Evolutionary conservation across 2,329 filamentous ascomycete genomes (phyloP), one percentile per base, ranked within the genome.

Genomic region (Neophaeococcomyces aloes): DNA sequence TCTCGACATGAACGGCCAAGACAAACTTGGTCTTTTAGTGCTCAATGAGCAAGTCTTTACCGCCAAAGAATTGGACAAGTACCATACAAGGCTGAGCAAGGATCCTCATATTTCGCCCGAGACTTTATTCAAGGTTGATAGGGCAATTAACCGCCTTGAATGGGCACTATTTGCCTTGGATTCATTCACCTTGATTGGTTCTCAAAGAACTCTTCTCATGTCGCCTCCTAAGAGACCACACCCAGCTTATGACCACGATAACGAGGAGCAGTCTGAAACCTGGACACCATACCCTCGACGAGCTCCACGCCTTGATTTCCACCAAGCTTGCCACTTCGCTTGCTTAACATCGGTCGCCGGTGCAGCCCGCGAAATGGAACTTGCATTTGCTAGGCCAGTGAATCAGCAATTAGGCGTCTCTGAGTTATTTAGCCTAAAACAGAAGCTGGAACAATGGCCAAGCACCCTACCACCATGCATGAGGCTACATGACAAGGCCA

Each of bases 1-100:
- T 47, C 54, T 58, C 14, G 55, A 53, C 35, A 52, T 58, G 38
- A 60, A 57, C 13, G 56, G 59, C 8, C 57, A 60, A 42, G 60
- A 63, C 33, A 39, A 46, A 11, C 36, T 48, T 3, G 48, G 48
- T 14, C 48, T 46, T 44, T 18, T 38, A 11, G 32, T 48, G 17
- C 46, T 51, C 2, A 44, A 42, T 18, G 39, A 51, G 29, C 48
- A 51, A 19, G 35, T 42, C 7, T 44, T 40, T 27, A 38, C 44
- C 8, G 23, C 55, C 55, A 35, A 42, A 53, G 38, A 57, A 51
- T 33, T 60, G 50, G 53, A 50, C 55, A 46, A 59, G 57, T 47
- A 52, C 51, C n/a, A 45, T 45, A 31, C 52, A 52, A 29, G 51
- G 52, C 6, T 56, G 45, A 17, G 43, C 40, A 40, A 38, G 30